These are phyloP conservation scores for Nannizziopsis arthrosporioides DNA, from an alignment of 2,329 filamentous ascomycete species.

Conservation along the genomic window DNA sequence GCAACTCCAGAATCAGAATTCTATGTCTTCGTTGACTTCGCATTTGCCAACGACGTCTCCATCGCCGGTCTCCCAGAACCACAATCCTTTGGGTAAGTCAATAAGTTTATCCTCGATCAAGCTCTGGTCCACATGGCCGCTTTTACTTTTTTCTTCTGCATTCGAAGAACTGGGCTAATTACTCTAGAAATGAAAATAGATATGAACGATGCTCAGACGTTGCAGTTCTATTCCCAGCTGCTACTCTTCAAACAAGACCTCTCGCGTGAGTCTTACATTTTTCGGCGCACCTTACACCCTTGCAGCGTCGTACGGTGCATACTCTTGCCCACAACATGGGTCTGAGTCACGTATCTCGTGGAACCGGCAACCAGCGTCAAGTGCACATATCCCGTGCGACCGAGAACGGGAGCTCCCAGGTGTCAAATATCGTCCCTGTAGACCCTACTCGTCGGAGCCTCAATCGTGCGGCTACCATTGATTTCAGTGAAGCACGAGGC, in stretches of 20 bases:
- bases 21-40: constrained; percentile 65
- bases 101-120: neutral
- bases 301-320: constrained; percentile 81
- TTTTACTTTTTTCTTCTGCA: constrained; percentile 10
- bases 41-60: constrained; percentile 53
- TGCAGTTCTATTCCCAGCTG: constrained; percentile 82
- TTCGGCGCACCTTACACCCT: constrained; percentile 68
- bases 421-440: constrained; percentile 52
- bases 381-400: constrained; percentile 67
- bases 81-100: constrained; percentile 28
- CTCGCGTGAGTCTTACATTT: constrained; percentile 67
- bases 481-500: constrained; percentile 75
- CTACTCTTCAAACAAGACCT: constrained; percentile 76
- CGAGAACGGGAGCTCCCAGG: constrained; percentile 50
- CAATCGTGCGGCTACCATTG: constrained; percentile 91
- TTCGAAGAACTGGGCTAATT: constrained; percentile 10
- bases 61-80: constrained; percentile 52
- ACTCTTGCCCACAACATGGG: constrained; percentile 93
- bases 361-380: constrained; percentile 74
- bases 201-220: constrained; percentile 76
- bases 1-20: constrained; percentile 71
- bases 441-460: constrained; percentile 74
- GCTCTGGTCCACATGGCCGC: neutral
- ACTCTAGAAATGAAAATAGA: constrained; percentile 54
- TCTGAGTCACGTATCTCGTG: constrained; percentile 79